These are phyloP conservation scores for Saccharomyces eubayanus DNA, from an alignment of 805 yeast species.

Conservation along the genomic window DNA sequence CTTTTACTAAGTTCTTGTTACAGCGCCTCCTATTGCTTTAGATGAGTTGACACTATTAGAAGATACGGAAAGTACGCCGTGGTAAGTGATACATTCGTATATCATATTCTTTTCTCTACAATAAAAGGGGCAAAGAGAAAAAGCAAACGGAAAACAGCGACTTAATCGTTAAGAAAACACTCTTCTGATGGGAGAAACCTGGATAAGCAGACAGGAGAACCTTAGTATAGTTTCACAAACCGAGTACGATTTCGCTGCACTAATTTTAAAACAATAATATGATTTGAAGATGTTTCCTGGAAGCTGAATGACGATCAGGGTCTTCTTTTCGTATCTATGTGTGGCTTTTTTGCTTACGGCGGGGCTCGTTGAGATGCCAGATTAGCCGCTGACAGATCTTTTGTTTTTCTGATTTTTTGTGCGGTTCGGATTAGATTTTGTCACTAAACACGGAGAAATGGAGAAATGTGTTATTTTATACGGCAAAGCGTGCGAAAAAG, in stretches of 20 bases:
- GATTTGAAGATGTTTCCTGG: background rate
- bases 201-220: background rate
- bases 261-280: background rate
- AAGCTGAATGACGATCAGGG: background rate
- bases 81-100: background rate
- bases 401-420: background rate
- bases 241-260: background rate
- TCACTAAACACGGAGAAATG: background rate
- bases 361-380: background rate
- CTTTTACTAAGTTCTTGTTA: background rate
- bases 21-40: constrained; percentile 1
- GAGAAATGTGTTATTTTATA: background rate
- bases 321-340: background rate
- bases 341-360: background rate
- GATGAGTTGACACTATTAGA: background rate
- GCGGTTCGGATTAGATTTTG: background rate
- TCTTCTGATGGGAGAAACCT: background rate
- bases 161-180: background rate
- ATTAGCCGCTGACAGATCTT: background rate
- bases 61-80: background rate
- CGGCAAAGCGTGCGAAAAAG: background rate
- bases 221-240: background rate
- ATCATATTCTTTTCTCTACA: background rate
- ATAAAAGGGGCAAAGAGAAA: background rate
- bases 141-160: background rate